Evolutionary conservation across 1,284 basidiomycete species (phyloP), one percentile per base, ranked within the genome.

Genomic region (Cryptococcus sp.): DNA sequence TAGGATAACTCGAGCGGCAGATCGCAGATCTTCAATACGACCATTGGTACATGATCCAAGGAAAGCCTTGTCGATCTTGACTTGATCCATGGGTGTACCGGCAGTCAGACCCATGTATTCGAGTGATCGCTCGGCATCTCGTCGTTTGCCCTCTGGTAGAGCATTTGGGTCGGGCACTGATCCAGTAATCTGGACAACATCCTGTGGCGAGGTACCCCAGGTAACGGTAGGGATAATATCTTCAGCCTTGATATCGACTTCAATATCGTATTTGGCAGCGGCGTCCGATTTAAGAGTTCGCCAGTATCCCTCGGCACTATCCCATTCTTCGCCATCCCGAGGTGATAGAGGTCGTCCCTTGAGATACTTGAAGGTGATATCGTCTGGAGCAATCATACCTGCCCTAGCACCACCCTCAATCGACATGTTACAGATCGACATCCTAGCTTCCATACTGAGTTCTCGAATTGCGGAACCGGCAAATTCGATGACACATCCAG

Each of bases 401-500:
- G 91, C 91, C 65, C 92, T 84, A 58, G 92, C 93, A 69, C 92
- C 92, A 54, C 85, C 93, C 76, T 97, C 92, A 72, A 97, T 96
- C 58, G 89, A 91, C 92, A 97, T 97, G 78, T 97, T 97, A 77
- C 91, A 96, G 62, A 91, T 90, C 63, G 89, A 92, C 91, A 96
- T 96, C 47, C 91, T 84, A 37, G 88, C 90, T 73, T 97, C 92
- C 90, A 96, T 93, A 67, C 87, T 90, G 69, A 96, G 87, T 14
- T 81, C 82, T 54, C 91, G 88, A 76, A 97, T 90, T 49, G 92
- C 88, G 1, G 87, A 88, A 7, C 92, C 92, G 46, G 91, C 86
- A 68, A 88, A 97, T 76, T 97, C 92, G 70, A 97, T 92, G 58
- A 96, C 91, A 63, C 81, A 83, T 11, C 91, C 93, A 5, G 88